phyloP scores from a whole-genome alignment of 2,329 filamentous ascomycete species.

The Cytospora paraplurivora region DNA sequence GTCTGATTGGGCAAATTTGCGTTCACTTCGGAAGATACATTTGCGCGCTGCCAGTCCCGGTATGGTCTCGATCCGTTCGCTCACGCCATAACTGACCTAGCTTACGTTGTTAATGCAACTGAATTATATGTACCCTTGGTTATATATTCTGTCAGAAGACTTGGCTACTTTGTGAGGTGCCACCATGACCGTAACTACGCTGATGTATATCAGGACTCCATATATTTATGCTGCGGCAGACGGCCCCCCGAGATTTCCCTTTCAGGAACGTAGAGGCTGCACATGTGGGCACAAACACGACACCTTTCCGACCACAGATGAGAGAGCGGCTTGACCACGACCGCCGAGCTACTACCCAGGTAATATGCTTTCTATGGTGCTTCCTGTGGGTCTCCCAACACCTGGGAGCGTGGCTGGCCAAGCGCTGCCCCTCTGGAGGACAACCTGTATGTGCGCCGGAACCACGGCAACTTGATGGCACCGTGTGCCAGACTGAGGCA shows the following conservation, averaged over 20 bases:
- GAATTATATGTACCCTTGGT: background rate
- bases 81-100: background rate
- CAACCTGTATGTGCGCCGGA: background rate
- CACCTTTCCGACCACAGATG: background rate
- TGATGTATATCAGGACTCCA: constrained; percentile 19
- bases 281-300: background rate
- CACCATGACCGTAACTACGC: background rate
- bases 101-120: background rate
- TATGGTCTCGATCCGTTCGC: background rate
- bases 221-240: constrained; percentile 11
- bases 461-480: background rate
- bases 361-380: background rate
- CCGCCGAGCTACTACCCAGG: background rate
- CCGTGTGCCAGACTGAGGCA: background rate
- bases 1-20: background rate
- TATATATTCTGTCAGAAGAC: background rate
- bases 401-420: background rate
- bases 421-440: background rate
- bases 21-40: background rate
- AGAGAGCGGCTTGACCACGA: background rate
- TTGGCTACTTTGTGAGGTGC: background rate
- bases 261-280: constrained; percentile 5
- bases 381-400: background rate
- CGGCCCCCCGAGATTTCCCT: constrained; percentile 21
- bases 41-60: background rate